phyloP scores from a whole-genome alignment of 306 rosid genomes.

The Hippophae rhamnoides region DNA sequence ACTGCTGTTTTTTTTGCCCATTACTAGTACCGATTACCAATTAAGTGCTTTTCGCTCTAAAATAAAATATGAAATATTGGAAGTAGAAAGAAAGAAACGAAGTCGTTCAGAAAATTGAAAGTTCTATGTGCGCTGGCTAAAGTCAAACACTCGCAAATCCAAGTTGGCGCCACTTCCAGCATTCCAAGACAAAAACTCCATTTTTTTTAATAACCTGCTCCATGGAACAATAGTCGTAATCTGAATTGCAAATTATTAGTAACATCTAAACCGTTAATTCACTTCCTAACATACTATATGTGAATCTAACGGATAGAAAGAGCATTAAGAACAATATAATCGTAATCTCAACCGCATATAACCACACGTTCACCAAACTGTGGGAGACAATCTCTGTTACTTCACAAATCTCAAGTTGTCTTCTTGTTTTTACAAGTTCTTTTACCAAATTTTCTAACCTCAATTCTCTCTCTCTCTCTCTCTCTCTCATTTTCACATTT shows the following conservation, averaged over 20 bases:
- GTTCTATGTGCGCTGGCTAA: conserved; percentile 22
- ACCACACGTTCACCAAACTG: background rate
- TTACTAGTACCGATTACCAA: too few relatives aligned
- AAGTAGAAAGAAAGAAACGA: conserved; percentile 1
- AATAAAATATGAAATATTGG: background rate
- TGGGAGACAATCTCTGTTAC: conserved; percentile 52
- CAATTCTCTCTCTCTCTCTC: conserved; percentile 10
- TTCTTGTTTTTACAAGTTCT: conserved; percentile 30
- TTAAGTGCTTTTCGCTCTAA: background rate
- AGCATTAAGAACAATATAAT: background rate
- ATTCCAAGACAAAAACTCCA: conserved; percentile 14
- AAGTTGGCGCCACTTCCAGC: conserved; percentile 43
- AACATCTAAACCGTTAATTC: background rate
- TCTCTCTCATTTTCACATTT: background rate
- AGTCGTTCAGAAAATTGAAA: conserved; percentile 7
- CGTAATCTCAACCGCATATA: conserved; percentile 11
- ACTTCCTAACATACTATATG: background rate
- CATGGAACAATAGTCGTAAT: background rate
- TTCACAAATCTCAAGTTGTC: conserved; percentile 63
- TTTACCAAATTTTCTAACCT: background rate
- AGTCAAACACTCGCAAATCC: conserved; percentile 17
- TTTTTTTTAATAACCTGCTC: background rate
- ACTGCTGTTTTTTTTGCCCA: too few relatives aligned
- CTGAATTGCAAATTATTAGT: background rate
- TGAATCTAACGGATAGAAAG: conserved; percentile 7